phyloP scores from a whole-genome alignment of 768 basidiomycete species.

The Boletus coccyginus region DNA sequence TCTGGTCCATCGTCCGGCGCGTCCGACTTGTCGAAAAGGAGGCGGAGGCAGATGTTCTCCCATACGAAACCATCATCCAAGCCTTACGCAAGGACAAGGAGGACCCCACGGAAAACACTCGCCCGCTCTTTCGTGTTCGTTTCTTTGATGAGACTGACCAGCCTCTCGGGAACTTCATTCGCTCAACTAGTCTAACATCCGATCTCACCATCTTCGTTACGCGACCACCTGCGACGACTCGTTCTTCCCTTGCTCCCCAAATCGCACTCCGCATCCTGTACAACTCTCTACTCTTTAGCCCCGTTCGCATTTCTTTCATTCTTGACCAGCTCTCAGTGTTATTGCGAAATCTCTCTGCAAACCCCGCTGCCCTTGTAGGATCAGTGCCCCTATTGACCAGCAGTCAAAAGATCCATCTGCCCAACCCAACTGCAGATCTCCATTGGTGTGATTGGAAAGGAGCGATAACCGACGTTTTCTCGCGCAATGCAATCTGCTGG shows the following conservation, averaged over 20 bases:
- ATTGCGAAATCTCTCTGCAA: conserved; percentile 64
- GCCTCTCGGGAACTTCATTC: conserved; percentile 69
- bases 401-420: conserved; percentile 65
- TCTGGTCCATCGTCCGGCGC: conserved; percentile 83
- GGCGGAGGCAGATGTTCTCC: conserved; percentile 76
- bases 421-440: conserved; percentile 82
- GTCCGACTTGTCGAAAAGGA: conserved; percentile 83
- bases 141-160: conserved; percentile 92
- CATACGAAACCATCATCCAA: conserved; percentile 73
- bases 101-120: conserved; percentile 45
- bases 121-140: conserved; percentile 87
- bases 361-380: conserved; percentile 70
- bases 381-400: conserved; percentile 78
- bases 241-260: conserved; percentile 66
- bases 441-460: conserved; percentile 99
- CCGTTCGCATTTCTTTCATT: conserved; percentile 69
- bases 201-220: conserved; percentile 91
- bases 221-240: conserved; percentile 62
- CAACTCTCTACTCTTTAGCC: conserved; percentile 92
- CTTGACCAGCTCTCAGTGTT: conserved; percentile 84
- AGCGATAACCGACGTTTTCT: conserved; percentile 94
- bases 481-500: conserved; percentile 72
- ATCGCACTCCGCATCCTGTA: conserved; percentile 84
- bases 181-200: conserved; percentile 79
- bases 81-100: conserved; percentile 67